phyloP scores from a whole-genome alignment of 441 rosid species.

The Caryocar brasiliense region DNA sequence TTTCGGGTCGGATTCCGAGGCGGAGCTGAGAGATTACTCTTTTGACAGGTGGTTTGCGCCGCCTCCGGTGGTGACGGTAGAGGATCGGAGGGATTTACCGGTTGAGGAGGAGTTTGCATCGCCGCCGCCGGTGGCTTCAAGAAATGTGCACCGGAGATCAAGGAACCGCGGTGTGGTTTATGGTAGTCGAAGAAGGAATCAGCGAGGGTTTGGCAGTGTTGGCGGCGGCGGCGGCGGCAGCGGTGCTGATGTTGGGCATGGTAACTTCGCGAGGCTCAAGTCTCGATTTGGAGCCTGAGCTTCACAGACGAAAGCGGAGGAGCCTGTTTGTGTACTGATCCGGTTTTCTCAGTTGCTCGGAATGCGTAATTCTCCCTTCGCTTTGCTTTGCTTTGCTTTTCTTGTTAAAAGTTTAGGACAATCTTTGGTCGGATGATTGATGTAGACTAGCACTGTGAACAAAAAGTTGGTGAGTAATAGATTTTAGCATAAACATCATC shows the following conservation, averaged over 20 bases:
- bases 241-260: background rate
- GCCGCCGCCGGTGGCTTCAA: too few species aligned
- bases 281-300: background rate
- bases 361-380: too few species aligned
- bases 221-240: background rate
- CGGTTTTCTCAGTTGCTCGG: too few species aligned
- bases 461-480: too few species aligned
- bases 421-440: too few species aligned
- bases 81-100: background rate
- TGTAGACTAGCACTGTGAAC: too few species aligned
- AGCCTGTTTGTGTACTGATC: constrained; percentile 7
- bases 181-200: background rate
- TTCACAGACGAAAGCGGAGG: background rate
- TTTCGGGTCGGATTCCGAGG: background rate
- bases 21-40: background rate
- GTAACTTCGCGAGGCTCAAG: constrained; percentile 6
- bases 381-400: too few species aligned
- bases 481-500: too few species aligned
- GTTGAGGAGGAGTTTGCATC: too few species aligned
- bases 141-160: background rate
- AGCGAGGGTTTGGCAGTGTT: background rate
- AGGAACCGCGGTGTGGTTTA: background rate
- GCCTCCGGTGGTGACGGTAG: background rate
- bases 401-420: too few species aligned
- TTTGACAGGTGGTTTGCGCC: background rate